Base-by-base conservation (phyloP, 2,329 filamentous ascomycete species). In the Pseudonectria buxi region DNA sequence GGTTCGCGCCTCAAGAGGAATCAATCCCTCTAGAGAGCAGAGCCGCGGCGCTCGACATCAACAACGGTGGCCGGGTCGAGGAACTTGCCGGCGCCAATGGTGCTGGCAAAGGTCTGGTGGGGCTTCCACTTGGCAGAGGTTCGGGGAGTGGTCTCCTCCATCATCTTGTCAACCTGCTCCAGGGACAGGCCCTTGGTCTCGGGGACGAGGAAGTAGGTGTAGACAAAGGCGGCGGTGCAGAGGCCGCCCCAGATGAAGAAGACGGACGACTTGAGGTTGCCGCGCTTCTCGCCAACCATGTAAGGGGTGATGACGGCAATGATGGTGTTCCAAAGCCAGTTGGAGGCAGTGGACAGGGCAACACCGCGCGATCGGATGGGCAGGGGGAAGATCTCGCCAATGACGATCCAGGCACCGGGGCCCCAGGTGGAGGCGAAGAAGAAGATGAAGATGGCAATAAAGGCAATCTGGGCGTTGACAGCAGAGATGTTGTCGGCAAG, bases 391-490 rank as follows among this genome's bases (percentile, higher is more conserved):
- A 92, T 83, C 69, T 95, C 87, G 58, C 87, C 87, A 54, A 92
- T 89, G 50, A 94, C 75, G 35, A 83, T 77, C 83, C 83, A 88
- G 35, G 83, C 75, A 32, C 78, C 82, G 6, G 86, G 86, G 35
- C 87, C 87, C 87, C 86, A 94, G 45, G 87, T 94, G 39, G 76
- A 80, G 41, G 87, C 87, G 61, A 94, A 94, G 74, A 83, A 90
- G 74, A 86, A 88, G 71, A 94, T 89, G 74, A 88, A 92, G 69
- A 94, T 81, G 67, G 81, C 83, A 57, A 92, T 92, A 68, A 94
- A 92, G 42, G 85, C 78, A 47, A 94, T 87, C 72, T 89, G 81
- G 32, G 83, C 77, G 49, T 75, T 71, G 51, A 75, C 72, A 24
- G 78, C 80, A 3, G 66, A 46, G 41, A 71, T 63, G 59, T 81